phyloP scores from a whole-genome alignment of 768 basidiomycete species.

The Pilatotrama ljubarskyi region DNA sequence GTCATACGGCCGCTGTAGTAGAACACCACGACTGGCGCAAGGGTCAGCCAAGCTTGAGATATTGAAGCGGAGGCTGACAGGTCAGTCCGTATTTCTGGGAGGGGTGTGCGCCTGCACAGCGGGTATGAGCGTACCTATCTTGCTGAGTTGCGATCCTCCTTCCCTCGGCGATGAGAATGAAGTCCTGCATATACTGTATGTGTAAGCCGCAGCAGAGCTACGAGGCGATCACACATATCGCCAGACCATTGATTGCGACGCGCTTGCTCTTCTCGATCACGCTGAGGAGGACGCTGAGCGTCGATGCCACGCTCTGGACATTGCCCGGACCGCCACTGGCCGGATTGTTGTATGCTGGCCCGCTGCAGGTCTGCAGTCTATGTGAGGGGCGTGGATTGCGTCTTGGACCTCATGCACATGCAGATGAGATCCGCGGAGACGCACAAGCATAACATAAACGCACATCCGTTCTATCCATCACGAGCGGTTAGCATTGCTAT shows the following conservation, averaged over 20 bases:
- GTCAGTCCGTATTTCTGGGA: conserved; percentile 35
- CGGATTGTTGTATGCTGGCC: conserved; percentile 31
- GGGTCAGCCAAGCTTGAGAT: neutral
- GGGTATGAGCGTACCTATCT: neutral
- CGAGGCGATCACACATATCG: conserved; percentile 14
- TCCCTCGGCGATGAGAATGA: conserved; percentile 38
- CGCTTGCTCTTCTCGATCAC: conserved; percentile 40
- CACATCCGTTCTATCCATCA: conserved; percentile 37
- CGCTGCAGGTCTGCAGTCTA: conserved; percentile 32
- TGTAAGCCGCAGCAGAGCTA: neutral
- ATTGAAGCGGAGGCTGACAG: conserved; percentile 24
- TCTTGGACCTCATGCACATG: conserved; percentile 35
- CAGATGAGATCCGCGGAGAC: neutral
- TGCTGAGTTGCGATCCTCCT: conserved; percentile 39
- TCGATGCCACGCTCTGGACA: conserved; percentile 34
- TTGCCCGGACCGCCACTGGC: conserved; percentile 27
- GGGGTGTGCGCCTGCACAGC: neutral
- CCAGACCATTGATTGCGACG: conserved; percentile 36
- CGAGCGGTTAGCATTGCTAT: neutral
- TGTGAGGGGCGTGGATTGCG: conserved; percentile 39
- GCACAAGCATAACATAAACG: conserved; percentile 1
- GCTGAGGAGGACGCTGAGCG: conserved; percentile 37
- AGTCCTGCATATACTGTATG: conserved; percentile 33
- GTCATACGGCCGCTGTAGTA: conserved; percentile 62
- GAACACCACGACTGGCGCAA: conserved; percentile 51